phyloP scores from a whole-genome alignment of 1,284 basidiomycete species.

The Anthracocystis walkeri region DNA sequence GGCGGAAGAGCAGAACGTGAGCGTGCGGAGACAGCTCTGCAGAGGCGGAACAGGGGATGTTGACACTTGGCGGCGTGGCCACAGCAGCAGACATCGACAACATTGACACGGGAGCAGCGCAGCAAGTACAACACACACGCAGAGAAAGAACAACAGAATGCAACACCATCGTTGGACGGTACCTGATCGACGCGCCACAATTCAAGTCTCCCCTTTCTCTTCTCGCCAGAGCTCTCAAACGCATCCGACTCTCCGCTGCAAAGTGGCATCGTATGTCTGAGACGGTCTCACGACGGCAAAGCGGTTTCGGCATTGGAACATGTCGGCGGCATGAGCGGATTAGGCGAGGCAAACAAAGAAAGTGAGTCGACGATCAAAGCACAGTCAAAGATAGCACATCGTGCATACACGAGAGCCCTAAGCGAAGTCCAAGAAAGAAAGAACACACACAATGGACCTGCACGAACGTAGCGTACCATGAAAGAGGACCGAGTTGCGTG shows the following conservation, averaged over 20 bases:
- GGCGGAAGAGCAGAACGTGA: no score
- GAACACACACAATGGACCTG: neutral
- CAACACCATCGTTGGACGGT: neutral
- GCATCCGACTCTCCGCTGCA: no score
- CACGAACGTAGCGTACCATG: neutral
- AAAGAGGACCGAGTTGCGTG: neutral
- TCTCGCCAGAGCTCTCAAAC: no score
- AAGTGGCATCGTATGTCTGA: neutral
- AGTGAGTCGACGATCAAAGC: constrained; percentile 1
- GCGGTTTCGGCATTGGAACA: constrained; percentile 29
- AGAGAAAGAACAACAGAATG: neutral
- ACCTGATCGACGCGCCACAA: constrained; percentile 32
- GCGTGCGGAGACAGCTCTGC: no score
- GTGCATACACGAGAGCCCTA: constrained; percentile 1
- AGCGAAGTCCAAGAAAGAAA: neutral
- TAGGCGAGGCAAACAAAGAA: neutral
- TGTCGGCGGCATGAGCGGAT: constrained; percentile 30
- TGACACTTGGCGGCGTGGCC: no score
- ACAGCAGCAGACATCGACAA: no score
- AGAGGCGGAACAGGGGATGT: no score
- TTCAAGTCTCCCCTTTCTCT: neutral
- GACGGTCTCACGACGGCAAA: neutral
- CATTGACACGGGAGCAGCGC: neutral
- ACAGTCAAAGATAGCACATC: constrained; percentile 1
- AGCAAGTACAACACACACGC: constrained; percentile 1